Base-by-base conservation (phyloP, 148 eudicot genomes). In the Rhododendron henanense region DNA sequence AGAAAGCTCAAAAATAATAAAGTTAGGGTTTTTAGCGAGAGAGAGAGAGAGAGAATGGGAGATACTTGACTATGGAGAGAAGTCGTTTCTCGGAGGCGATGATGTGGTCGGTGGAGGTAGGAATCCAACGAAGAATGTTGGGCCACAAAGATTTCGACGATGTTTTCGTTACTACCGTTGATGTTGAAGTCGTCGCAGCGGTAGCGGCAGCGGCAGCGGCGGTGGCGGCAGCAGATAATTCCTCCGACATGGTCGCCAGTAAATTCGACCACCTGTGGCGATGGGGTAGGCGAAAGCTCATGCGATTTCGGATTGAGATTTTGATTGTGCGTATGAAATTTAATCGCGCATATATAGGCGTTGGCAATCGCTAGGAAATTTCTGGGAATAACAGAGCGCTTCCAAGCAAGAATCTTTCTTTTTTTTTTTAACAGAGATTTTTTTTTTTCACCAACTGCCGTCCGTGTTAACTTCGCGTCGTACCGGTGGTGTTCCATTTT, bases 21-120 rank as follows among this genome's bases (percentile, higher is more conserved):
- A 31, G 19, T 71, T 3, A 71, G 19, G 76, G 18, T 31, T 71
- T 11, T 31, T 1, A 81, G 28, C 31, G n/a, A n/a, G n/a, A n/a
- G n/a, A n/a, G 69, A 79, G 47, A 50, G 47, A 41, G 6, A 41
- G 44, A 5, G 59, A 83, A 83, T 76, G 37, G 75, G 44, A 31
- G 39, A 31, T 91, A 96, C 99, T 90, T 97, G 91, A 97, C 90
- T 44, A 93, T 55, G 59, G 98, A 94, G 57, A 97, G 98, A n/a
- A 97, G 98, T 82, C 98, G 98, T 45, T 87, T 87, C 83, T 87
- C 88, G 71, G 88, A 77, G 57, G 79, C 92, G 85, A 93, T 92
- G 90, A 93, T 92, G 35, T 93, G 94, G 33, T 91, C 93, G 83
- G 95, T 92, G 73, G 95, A 93, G 50, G 95, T 89, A 19, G 95